Conservation (phyloP, 345 rosid genomes). For the Sisymbrium irio region DNA sequence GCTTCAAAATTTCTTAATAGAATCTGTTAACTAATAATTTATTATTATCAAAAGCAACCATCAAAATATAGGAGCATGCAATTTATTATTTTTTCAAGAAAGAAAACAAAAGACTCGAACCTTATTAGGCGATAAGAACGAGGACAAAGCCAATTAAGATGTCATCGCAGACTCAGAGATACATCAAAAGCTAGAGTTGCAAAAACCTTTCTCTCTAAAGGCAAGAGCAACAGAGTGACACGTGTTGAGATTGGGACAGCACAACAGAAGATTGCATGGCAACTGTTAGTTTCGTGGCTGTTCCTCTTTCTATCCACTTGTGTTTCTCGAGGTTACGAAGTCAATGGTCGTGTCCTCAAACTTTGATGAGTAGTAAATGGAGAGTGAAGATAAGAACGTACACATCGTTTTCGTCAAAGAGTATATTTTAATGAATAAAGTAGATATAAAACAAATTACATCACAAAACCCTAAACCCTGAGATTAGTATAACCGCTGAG, state of each 20-base stretch:
- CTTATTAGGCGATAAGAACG: conserved; percentile 8
- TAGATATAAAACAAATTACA: neutral
- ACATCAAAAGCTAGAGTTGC: neutral
- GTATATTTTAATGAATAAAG: neutral
- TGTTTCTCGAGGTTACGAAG: neutral
- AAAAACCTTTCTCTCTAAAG: neutral
- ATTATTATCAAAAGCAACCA: neutral
- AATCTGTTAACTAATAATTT: neutral
- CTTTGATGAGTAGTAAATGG: neutral
- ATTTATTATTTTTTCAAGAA: neutral
- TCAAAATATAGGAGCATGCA: neutral
- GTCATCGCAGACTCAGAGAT: neutral
- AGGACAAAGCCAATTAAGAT: neutral
- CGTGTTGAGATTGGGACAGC: conserved; percentile 14
- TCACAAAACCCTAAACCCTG: neutral
- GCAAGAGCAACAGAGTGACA: neutral
- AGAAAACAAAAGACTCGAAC: neutral
- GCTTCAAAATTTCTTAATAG: neutral
- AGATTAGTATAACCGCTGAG: no score
- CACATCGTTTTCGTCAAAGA: neutral
- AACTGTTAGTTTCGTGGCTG: neutral
- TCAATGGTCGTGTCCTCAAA: neutral
- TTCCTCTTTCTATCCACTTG: conserved; percentile 7
- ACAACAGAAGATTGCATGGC: conserved; percentile 4
- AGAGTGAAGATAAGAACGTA: neutral